Percentiles rank a stretch among this genome's conserved stretches.
phyloP scores from a whole-genome alignment of 2,329 filamentous ascomycete genomes.

The Curvularia hawaiiensis region DNA sequence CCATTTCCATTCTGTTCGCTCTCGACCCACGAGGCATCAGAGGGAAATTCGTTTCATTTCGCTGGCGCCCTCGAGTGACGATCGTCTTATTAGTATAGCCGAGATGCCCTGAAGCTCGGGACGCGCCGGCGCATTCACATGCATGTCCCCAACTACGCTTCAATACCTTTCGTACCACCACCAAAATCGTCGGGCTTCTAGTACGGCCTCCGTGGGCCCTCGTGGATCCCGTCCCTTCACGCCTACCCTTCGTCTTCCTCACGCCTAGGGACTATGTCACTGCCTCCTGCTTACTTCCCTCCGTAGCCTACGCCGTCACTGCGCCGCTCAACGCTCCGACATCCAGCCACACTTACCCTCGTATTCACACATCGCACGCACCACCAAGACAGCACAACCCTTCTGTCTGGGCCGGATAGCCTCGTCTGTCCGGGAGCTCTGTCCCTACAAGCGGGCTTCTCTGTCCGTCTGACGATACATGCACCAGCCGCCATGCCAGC shows the following conservation, averaged over 20 bases:
- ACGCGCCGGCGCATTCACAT: conserved; percentile 11
- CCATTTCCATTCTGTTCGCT: background rate
- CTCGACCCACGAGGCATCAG: background rate
- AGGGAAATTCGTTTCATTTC: background rate
- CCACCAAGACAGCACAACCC: background rate
- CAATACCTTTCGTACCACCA: conserved; percentile 3
- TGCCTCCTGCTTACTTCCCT: background rate
- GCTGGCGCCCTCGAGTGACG: background rate
- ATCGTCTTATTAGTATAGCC: background rate
- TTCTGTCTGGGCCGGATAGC: background rate
- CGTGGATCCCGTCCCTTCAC: background rate
- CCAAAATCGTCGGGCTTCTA: background rate
- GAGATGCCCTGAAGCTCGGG: conserved; percentile 9
- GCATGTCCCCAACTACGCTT: conserved; percentile 1
- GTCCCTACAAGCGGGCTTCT: conserved; percentile 3
- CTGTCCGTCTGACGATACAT: conserved; percentile 3
- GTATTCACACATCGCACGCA: background rate
- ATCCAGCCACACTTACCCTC: background rate
- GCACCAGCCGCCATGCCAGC: conserved; percentile 23
- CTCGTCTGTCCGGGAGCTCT: conserved; percentile 1
- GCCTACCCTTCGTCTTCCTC: background rate
- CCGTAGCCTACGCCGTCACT: conserved; percentile 3
- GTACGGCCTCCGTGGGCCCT: background rate
- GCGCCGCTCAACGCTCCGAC: background rate
- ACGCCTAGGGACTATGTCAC: conserved; percentile 2